A percentile compares a stretch with the other conserved stretches of the same genome.
Conservation (phyloP, 805 yeast genomes). For the Scheffersomyces lignosus region DNA sequence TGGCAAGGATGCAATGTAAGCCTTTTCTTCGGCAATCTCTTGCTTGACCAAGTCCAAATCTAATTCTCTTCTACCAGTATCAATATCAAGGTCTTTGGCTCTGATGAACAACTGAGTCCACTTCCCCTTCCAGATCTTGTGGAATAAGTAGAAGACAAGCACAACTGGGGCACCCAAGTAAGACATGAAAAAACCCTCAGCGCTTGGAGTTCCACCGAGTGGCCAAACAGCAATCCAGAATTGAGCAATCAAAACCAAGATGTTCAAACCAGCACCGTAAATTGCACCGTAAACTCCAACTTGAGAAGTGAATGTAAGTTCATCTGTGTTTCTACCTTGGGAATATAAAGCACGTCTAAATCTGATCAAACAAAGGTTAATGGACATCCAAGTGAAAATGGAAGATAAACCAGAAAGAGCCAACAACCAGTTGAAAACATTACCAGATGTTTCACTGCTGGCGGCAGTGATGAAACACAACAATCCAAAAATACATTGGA, state of each 20-base stretch:
- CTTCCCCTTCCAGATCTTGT: slow-evolving; percentile 47
- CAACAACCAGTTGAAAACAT: slow-evolving; percentile 71
- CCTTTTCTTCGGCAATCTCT: slow-evolving; percentile 60
- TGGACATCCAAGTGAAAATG: slow-evolving; percentile 78
- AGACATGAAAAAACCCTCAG: slow-evolving; percentile 42
- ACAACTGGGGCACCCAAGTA: slow-evolving; percentile 50
- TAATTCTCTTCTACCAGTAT: slow-evolving; percentile 61
- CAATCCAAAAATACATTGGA: slow-evolving; percentile 55
- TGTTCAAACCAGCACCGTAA: slow-evolving; percentile 30
- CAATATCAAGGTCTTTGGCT: slow-evolving; percentile 55
- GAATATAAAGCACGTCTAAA: slow-evolving; percentile 60
- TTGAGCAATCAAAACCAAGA: slow-evolving; percentile 41
- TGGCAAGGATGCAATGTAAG: slow-evolving; percentile 45
- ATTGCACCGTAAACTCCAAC: slow-evolving; percentile 39
- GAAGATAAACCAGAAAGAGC: slow-evolving; percentile 78
- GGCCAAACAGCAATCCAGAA: slow-evolving; percentile 46
- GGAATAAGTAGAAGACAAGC: slow-evolving; percentile 42
- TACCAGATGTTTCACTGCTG: slow-evolving; percentile 45
- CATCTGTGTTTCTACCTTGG: slow-evolving; percentile 46
- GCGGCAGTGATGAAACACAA: slow-evolving; percentile 66
- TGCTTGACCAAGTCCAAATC: slow-evolving; percentile 57
- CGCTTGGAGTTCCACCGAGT: slow-evolving; percentile 32
- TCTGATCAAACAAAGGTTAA: slow-evolving; percentile 62
- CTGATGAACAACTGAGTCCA: slow-evolving; percentile 46
- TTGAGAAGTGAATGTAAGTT: slow-evolving; percentile 35